Percentiles rank a stretch among this genome's conserved stretches.
These are phyloP conservation scores for Apiosordaria backusii DNA, from an alignment of 495 filamentous ascomycete genomes.

Conservation along the genomic window DNA sequence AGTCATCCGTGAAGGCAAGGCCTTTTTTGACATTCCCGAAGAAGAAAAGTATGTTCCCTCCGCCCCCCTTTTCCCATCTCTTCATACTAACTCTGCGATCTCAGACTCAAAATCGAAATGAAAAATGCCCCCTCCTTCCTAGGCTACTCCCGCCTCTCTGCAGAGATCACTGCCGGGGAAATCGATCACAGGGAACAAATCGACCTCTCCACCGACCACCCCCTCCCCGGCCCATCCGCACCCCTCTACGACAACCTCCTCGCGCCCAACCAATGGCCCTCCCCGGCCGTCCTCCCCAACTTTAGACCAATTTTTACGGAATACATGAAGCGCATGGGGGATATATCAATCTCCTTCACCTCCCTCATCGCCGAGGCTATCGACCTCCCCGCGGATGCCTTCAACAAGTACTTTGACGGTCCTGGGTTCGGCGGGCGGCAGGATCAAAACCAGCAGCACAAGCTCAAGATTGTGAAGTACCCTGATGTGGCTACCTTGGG, in stretches of 20 bases:
- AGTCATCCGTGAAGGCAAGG: constrained; percentile 65
- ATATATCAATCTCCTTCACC: constrained; percentile 72
- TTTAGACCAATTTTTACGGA: constrained; percentile 67
- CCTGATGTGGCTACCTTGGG: constrained; percentile 55
- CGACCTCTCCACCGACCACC: constrained; percentile 77
- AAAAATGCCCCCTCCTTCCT: constrained; percentile 69
- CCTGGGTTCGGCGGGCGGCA: not conserved
- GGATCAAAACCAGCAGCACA: constrained; percentile 68
- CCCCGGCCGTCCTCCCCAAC: constrained; percentile 57
- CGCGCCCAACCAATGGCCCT: constrained; percentile 91
- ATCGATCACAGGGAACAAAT: constrained; percentile 83
- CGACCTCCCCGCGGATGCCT: constrained; percentile 65
- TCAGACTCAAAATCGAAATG: constrained; percentile 79
- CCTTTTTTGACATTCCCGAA: constrained; percentile 76
- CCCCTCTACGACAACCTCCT: constrained; percentile 77
- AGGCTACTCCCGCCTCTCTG: constrained; percentile 59
- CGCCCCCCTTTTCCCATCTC: not conserved
- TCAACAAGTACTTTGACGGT: constrained; percentile 77
- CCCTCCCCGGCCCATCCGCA: constrained; percentile 56
- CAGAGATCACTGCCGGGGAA: constrained; percentile 57
- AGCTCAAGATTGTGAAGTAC: constrained; percentile 91
- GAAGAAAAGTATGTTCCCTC: constrained; percentile 62
- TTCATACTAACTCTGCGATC: not conserved
- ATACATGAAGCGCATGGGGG: constrained; percentile 73
- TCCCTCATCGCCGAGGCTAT: constrained; percentile 84